phyloP scores from a whole-genome alignment of 495 filamentous ascomycete genomes.

The Thozetella sp. region DNA sequence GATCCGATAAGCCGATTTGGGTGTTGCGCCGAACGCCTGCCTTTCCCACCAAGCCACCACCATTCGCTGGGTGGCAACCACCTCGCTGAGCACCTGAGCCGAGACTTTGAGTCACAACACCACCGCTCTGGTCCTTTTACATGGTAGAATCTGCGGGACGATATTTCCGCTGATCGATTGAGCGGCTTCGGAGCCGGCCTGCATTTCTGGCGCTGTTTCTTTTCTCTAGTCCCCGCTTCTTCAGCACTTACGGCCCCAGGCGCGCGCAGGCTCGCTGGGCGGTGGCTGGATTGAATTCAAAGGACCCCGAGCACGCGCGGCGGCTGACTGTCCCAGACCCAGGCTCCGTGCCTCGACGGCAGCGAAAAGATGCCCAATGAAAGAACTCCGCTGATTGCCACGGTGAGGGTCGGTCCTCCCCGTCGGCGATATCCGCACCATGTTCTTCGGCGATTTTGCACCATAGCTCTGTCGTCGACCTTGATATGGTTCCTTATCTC shows the following conservation, averaged over 20 bases:
- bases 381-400: slow-evolving; percentile 61
- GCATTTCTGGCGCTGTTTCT: neutral
- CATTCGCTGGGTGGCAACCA: neutral
- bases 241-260: neutral
- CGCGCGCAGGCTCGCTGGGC: neutral
- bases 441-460: slow-evolving; percentile 72
- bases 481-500: slow-evolving; percentile 60
- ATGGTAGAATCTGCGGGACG: no score
- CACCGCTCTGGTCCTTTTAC: no score
- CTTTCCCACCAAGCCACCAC: neutral
- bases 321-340: neutral
- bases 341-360: neutral
- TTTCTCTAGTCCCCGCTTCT: neutral
- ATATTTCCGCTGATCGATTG: no score
- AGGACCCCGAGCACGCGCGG: no score
- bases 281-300: no score
- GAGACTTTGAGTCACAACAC: neutral
- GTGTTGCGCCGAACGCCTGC: neutral
- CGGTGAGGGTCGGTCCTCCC: slow-evolving; percentile 50
- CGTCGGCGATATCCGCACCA: slow-evolving; percentile 71
- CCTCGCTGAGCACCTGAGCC: neutral
- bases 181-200: neutral
- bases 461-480: slow-evolving; percentile 54
- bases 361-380: slow-evolving; percentile 51
- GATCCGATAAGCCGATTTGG: neutral